Percentiles rank a stretch among this genome's conserved stretches.
Conservation (phyloP, 805 yeast genomes). For the Candida namnaoensis region DNA sequence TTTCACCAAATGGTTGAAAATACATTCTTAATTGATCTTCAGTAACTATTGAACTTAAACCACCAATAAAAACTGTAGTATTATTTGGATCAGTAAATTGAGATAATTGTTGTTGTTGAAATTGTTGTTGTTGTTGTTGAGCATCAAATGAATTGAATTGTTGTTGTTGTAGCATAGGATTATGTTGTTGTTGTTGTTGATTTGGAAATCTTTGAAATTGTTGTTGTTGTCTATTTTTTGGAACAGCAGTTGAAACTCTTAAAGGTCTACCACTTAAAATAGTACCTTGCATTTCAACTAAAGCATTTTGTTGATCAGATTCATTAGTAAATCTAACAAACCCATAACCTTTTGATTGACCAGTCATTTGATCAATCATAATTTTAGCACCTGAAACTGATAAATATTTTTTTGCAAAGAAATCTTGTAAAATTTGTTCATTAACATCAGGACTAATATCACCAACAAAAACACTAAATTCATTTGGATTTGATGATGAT, state of each 20-base stretch:
- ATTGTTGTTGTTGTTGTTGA: slow-evolving; percentile 3
- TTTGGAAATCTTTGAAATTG: neutral
- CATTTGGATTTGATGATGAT: slow-evolving; percentile 16
- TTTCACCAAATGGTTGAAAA: slow-evolving; percentile 64
- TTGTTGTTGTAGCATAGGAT: too few relatives aligned
- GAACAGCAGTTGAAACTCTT: slow-evolving; percentile 64
- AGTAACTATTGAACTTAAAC: slow-evolving; percentile 48
- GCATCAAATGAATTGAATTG: neutral
- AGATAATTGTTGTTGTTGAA: slow-evolving; percentile 34
- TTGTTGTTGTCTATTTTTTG: slow-evolving; percentile 29
- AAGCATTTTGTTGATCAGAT: slow-evolving; percentile 62
- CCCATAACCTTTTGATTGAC: slow-evolving; percentile 77
- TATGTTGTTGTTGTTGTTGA: slow-evolving; percentile 11
- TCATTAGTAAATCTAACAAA: slow-evolving; percentile 70
- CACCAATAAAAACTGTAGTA: slow-evolving; percentile 67
- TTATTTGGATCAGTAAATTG: slow-evolving; percentile 76
- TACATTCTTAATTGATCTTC: slow-evolving; percentile 53
- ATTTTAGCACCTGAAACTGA: slow-evolving; percentile 71
- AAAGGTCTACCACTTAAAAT: slow-evolving; percentile 67
- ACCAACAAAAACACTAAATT: slow-evolving; percentile 76
- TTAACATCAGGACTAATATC: slow-evolving; percentile 70
- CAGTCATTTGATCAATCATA: slow-evolving; percentile 66
- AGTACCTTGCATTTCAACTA: slow-evolving; percentile 76
- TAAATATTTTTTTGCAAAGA: slow-evolving; percentile 62
- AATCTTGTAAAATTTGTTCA: slow-evolving; percentile 54